Evolutionary conservation across 2,329 filamentous ascomycete genomes (phyloP).

Genomic region (Xylaria hypoxylon): DNA sequence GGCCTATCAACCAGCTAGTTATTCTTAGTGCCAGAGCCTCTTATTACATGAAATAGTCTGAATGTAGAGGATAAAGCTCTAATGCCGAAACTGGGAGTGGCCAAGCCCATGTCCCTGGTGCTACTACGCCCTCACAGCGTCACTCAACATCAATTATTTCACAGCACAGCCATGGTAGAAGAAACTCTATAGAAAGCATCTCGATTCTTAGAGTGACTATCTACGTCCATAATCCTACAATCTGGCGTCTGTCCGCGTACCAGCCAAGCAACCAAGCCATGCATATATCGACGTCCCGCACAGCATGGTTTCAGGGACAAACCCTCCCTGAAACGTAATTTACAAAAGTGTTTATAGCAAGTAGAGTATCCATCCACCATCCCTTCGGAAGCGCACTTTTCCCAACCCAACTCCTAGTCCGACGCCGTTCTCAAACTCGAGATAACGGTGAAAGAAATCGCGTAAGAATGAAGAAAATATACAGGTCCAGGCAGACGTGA

Average conservation of each 20-base stretch:
- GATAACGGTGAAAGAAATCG: too few relatives aligned
- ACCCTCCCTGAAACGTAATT: neutral
- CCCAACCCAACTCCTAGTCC: neutral
- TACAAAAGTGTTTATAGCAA: neutral
- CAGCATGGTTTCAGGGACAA: neutral
- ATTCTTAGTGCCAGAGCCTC: neutral
- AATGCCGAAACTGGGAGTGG: neutral
- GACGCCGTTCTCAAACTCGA: too few relatives aligned
- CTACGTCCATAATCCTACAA: neutral
- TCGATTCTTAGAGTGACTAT: conserved; percentile 1
- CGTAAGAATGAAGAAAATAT: too few relatives aligned
- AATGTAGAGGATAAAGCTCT: neutral
- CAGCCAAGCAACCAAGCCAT: neutral
- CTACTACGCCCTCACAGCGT: neutral
- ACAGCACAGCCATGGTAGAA: neutral
- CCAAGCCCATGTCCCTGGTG: neutral
- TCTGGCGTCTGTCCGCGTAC: neutral
- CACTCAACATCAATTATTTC: neutral
- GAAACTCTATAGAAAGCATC: neutral
- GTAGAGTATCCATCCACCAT: too few relatives aligned
- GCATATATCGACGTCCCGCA: neutral
- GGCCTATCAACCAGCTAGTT: neutral
- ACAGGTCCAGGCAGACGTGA: too few relatives aligned
- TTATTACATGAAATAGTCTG: neutral
- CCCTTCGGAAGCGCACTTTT: too few relatives aligned